Percentiles rank a stretch among this genome's conserved stretches.
Conservation (phyloP, 768 basidiomycete genomes). For the Auriculariales sp. region DNA sequence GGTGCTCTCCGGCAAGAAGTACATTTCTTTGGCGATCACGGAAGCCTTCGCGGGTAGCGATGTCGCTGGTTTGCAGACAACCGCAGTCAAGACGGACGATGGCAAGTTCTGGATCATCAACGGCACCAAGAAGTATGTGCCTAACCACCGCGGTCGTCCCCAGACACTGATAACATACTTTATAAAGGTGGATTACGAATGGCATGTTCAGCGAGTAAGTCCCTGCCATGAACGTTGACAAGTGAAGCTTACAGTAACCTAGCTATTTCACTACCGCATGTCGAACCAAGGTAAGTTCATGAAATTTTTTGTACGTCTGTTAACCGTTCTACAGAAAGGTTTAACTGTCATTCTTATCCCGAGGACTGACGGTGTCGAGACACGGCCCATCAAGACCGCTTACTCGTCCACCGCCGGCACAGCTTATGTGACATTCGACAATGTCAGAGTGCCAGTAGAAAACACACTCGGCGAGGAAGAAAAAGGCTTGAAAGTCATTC, state of each 20-base stretch:
- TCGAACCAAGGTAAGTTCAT: slow-evolving; percentile 41
- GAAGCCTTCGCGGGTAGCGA: slow-evolving; percentile 91
- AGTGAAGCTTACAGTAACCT: not conserved
- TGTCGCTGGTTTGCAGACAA: slow-evolving; percentile 71
- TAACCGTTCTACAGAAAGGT: slow-evolving; percentile 33
- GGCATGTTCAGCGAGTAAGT: slow-evolving; percentile 57
- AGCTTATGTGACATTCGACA: slow-evolving; percentile 35
- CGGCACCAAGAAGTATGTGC: slow-evolving; percentile 76
- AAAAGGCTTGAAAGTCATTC: slow-evolving; percentile 66
- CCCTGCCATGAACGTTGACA: not conserved
- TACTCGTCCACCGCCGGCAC: slow-evolving; percentile 91
- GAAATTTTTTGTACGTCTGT: not conserved
- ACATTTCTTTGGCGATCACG: slow-evolving; percentile 78
- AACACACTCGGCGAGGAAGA: slow-evolving; percentile 83
- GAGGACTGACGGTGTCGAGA: slow-evolving; percentile 57
- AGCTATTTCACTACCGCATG: slow-evolving; percentile 66
- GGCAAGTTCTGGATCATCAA: slow-evolving; percentile 80
- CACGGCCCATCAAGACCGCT: slow-evolving; percentile 81
- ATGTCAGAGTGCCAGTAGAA: slow-evolving; percentile 61
- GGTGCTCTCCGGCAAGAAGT: slow-evolving; percentile 58
- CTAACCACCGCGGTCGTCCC: not conserved
- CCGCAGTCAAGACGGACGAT: slow-evolving; percentile 59
- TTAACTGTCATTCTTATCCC: slow-evolving; percentile 66
- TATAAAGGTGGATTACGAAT: slow-evolving; percentile 74
- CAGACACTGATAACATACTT: not conserved